A percentile compares a stretch with the other conserved stretches of the same genome.
Conservation (phyloP, 306 rosid genomes). For the Echinosophora koreensis region DNA sequence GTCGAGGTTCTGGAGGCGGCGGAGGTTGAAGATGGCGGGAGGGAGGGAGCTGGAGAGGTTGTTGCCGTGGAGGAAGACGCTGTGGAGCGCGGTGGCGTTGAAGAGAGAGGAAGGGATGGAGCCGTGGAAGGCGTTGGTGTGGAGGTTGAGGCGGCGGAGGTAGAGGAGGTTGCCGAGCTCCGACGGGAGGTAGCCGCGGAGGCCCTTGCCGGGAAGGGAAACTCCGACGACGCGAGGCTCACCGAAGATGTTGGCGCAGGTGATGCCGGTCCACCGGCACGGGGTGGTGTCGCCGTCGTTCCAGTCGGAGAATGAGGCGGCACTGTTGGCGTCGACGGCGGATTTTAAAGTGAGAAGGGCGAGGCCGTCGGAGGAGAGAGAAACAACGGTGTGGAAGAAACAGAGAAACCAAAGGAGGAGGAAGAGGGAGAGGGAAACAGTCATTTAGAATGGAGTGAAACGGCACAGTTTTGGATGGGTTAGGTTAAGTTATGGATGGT, state of each 20-base stretch:
- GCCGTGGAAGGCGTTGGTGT: constrained; percentile 74
- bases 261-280: constrained; percentile 88
- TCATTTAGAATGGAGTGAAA: constrained; percentile 42
- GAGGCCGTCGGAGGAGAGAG: constrained; percentile 88
- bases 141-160: constrained; percentile 92
- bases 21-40: constrained; percentile 73
- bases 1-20: constrained; percentile 84
- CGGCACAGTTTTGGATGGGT: constrained; percentile 30
- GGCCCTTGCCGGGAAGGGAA: constrained; percentile 72
- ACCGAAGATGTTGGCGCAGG: constrained; percentile 76
- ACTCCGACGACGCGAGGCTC: constrained; percentile 88
- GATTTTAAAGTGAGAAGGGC: constrained; percentile 93
- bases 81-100: constrained; percentile 88
- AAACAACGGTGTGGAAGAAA: constrained; percentile 33
- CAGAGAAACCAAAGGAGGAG: not conserved
- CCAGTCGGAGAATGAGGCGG: constrained; percentile 78
- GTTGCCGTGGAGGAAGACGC: constrained; percentile 82
- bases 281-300: constrained; percentile 71
- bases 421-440: not conserved
- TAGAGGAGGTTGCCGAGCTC: constrained; percentile 79
- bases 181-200: constrained; percentile 91
- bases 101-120: constrained; percentile 82
- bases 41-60: constrained; percentile 86
- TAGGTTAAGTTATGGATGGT: not conserved
- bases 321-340: constrained; percentile 66